Evolutionary conservation across 176 grass and related monocot genomes (phyloP), one percentile per base, ranked within the genome.

Genomic region (Leersia perrieri): DNA sequence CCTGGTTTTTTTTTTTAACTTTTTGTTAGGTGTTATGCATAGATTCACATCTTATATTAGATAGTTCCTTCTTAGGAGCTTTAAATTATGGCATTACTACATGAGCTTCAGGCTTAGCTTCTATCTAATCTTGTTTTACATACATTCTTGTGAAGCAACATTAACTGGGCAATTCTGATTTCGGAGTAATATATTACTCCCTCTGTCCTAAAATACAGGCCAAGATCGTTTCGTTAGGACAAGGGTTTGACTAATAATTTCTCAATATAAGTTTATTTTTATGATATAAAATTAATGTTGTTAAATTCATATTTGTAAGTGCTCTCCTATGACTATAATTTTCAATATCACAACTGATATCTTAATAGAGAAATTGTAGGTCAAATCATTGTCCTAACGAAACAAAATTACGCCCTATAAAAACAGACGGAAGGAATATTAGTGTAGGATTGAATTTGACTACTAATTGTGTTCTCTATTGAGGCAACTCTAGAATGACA

Each of bases 21-120:
- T 32, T 55, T 60, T 70, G 20, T 64, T 73, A 64, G 11, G 33
- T 3, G 74, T 41, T 41, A 23, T 8, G 26, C 39, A 53, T 23
- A 45, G 18, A 55, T 66, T 83, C 18, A 22, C 32, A 28, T 76
- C 72, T 40, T 80, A 29, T 68, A 63, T 34, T 68, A 11, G 20
- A 5, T 18, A 71, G 45, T 64, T 33, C 65, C 4, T 23, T 5
- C 13, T 71, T n/a, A 25, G 23, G 5, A 69, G 53, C 63, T 32
- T 77, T 14, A 79, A 51, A 60, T 73, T 72, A 72, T 42, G 35
- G 2, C 27, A 58, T 18, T 3, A 20, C 23, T 41, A 16, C 64
- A 47, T 65, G 39, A 33, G 42, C 32, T 72, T 72, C 30, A 44
- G 15, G 18, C 57, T 86, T 29, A 68, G 20, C 69, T 66, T 69